Evolutionary conservation across 805 yeast species (phyloP).

Genomic region (Candida germanica): DNA sequence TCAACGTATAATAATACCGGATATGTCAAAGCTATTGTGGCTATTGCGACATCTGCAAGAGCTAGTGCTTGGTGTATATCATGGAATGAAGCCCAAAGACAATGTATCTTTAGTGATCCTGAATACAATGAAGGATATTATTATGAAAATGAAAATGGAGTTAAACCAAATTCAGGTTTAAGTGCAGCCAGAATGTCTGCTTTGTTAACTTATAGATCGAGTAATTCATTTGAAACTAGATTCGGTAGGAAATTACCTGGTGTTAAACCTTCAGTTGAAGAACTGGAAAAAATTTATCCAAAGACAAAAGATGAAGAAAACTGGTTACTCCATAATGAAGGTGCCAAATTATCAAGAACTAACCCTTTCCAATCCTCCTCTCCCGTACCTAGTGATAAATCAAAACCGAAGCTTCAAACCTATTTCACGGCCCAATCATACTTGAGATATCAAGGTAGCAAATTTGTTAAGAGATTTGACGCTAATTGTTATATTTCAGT

Average conservation of each 20-base stretch:
- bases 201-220: slow-evolving; percentile 82
- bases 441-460: slow-evolving; percentile 88
- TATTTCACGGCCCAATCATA: slow-evolving; percentile 95
- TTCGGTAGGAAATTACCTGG: slow-evolving; percentile 72
- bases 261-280: not conserved
- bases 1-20: slow-evolving; percentile 54
- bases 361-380: slow-evolving; percentile 7
- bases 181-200: slow-evolving; percentile 99
- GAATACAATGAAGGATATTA: slow-evolving; percentile 85
- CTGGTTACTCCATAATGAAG: slow-evolving; percentile 88
- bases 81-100: slow-evolving; percentile 98
- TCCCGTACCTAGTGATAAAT: not conserved
- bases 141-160: slow-evolving; percentile 57
- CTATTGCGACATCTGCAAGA: slow-evolving; percentile 90
- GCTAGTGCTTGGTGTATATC: slow-evolving; percentile 98
- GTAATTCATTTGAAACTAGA: slow-evolving; percentile 86
- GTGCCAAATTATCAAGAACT: slow-evolving; percentile 36
- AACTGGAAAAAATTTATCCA: slow-evolving; percentile 35
- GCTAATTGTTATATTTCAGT: slow-evolving; percentile 96
- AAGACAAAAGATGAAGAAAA: slow-evolving; percentile 62
- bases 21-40: slow-evolving; percentile 70
- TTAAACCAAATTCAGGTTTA: slow-evolving; percentile 77
- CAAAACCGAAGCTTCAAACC: slow-evolving; percentile 47
- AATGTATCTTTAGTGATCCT: slow-evolving; percentile 93
- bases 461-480: slow-evolving; percentile 86